Percentiles rank a stretch among this genome's conserved stretches.
phyloP scores from a whole-genome alignment of 2,329 filamentous ascomycete species.

The Geosmithia morbida region DNA sequence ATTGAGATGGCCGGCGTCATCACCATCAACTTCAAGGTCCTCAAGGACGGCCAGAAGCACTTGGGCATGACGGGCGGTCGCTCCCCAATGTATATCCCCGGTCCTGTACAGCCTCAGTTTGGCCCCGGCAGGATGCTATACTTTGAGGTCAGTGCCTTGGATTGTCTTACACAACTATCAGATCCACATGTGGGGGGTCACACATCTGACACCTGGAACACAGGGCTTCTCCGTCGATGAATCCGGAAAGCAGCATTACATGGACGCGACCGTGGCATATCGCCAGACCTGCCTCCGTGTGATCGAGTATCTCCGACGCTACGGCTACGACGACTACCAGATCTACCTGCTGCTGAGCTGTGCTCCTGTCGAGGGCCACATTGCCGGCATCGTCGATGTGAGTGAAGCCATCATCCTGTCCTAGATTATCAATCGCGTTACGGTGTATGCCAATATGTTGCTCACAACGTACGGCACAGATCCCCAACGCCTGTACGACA shows the following conservation, averaged over 20 bases:
- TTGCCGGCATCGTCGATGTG: conserved; percentile 72
- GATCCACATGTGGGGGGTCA: background rate
- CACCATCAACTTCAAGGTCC: conserved; percentile 66
- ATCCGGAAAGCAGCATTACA: conserved; percentile 75
- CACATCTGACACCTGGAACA: conserved; percentile 54
- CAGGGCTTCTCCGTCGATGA: conserved; percentile 87
- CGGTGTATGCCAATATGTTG: too few species aligned
- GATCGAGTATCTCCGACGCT: conserved; percentile 20
- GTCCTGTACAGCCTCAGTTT: conserved; percentile 79
- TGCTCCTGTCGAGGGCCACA: conserved; percentile 75
- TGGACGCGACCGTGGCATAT: conserved; percentile 79
- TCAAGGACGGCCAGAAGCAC: conserved; percentile 59
- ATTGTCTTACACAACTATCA: too few species aligned
- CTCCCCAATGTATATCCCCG: conserved; percentile 65
- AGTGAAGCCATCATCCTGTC: too few species aligned
- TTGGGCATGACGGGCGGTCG: conserved; percentile 53
- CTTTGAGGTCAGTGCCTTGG: conserved; percentile 7
- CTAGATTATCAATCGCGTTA: too few species aligned
- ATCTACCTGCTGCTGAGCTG: conserved; percentile 76
- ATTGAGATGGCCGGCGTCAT: conserved; percentile 93
- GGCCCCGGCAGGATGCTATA: conserved; percentile 49
- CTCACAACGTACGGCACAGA: conserved; percentile 12
- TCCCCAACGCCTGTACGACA: conserved; percentile 84
- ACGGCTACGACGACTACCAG: conserved; percentile 54
- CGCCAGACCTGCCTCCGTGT: conserved; percentile 58